Evolutionary conservation across 73 alveolate genomes (phyloP), one percentile per base, ranked within the genome.

Genomic region (Paraurostyla sp.): DNA sequence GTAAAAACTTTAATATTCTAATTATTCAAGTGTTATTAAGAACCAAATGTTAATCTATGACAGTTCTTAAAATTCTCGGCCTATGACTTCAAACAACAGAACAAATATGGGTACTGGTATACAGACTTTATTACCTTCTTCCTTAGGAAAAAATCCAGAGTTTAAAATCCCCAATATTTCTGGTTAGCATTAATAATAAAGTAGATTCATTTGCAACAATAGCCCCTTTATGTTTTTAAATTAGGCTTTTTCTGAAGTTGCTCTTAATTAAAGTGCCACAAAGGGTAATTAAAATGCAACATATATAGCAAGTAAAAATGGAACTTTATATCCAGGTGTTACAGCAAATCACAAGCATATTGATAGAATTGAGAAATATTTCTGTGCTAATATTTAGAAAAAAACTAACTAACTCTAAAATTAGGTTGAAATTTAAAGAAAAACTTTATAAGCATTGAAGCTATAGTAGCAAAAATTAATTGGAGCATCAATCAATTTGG

Each of bases 341-440:
- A 65, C 82, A 35, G 82, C 60, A 16, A 65, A 65, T 22, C 82
- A 65, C 23, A 65, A 65, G 58, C 82, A 65, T 65, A 65, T 65
- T 35, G 82, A 65, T 38, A 33, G 82, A 13, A 9, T 65, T 11
- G 82, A 65, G 42, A 65, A 65, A 38, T 65, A 65, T 65, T 65
- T 65, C 58, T 65, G 82, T 36, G 35, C 82, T 1, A 65, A 35
- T 58, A 65, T 22, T 30, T 30, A 60, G 41, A 65, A 11, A 15
- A 65, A 35, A 38, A 65, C 82, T 22, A 38, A 27, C 33, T 38
- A 35, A 18, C 25, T 65, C 7, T 9, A 38, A 40, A 65, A 40
- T 38, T 59, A 59, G 22, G 49, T 27, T 23, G 76, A 59, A 49
- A 27, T 27, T 18, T 18, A 65, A 7, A 33, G 36, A 35, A 65